phyloP scores from a whole-genome alignment of 2,329 filamentous ascomycete genomes.

The Domatiomyces catenatus region DNA sequence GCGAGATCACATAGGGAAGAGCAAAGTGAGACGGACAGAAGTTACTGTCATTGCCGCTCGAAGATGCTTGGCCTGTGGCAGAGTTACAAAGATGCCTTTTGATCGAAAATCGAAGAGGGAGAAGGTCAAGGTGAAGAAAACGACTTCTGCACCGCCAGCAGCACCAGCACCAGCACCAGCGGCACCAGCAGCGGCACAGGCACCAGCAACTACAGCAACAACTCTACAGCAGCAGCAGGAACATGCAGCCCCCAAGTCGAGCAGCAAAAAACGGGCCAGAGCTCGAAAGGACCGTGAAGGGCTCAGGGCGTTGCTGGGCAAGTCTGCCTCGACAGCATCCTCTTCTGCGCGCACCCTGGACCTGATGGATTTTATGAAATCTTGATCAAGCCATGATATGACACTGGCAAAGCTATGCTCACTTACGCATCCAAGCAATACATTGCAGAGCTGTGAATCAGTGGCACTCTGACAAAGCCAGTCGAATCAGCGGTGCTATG shows the following conservation, averaged over 20 bases:
- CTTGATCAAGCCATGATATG: constrained; percentile 1
- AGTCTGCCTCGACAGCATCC: constrained; percentile 3
- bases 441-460: too few relatives aligned
- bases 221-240: too few relatives aligned
- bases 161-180: too few relatives aligned
- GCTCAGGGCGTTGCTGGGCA: constrained; percentile 36
- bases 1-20: neutral
- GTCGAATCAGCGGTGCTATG: too few relatives aligned
- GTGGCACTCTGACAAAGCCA: too few relatives aligned
- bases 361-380: constrained; percentile 17
- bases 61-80: constrained; percentile 5
- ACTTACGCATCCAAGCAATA: too few relatives aligned
- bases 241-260: constrained; percentile 15
- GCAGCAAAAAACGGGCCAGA: constrained; percentile 42
- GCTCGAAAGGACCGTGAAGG: constrained; percentile 36
- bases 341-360: constrained; percentile 3
- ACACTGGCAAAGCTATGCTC: too few relatives aligned
- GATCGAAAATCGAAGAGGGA: neutral
- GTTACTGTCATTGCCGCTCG: constrained; percentile 1
- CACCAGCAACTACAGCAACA: too few relatives aligned
- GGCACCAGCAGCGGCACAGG: neutral
- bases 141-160: too few relatives aligned
- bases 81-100: constrained; percentile 3
- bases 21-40: constrained; percentile 8
- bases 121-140: neutral